Percentiles rank a stretch among this genome's conserved stretches.
Conservation (phyloP, 768 basidiomycete genomes). For the Auriscalpium vulgare region DNA sequence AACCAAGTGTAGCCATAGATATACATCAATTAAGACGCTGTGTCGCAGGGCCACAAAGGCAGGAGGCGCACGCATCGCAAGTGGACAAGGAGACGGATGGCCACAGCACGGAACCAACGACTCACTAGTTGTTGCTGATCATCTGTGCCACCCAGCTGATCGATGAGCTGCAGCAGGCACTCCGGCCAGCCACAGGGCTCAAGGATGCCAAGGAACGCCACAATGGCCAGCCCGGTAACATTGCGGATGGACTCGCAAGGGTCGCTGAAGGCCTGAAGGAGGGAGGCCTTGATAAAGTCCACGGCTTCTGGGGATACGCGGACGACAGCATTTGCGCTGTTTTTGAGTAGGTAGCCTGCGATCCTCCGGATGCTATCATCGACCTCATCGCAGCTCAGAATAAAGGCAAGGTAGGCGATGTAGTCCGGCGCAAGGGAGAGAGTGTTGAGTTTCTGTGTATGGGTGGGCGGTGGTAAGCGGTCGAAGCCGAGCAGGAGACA, state of each 20-base stretch:
- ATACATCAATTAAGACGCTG: too few relatives aligned
- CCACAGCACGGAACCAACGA: neutral
- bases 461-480: slow-evolving; percentile 15
- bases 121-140: slow-evolving; percentile 79
- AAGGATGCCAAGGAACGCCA: slow-evolving; percentile 77
- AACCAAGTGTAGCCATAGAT: neutral
- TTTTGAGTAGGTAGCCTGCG: slow-evolving; percentile 95
- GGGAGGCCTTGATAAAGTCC: slow-evolving; percentile 64
- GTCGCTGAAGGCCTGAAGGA: slow-evolving; percentile 78
- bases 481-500: slow-evolving; percentile 12
- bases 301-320: slow-evolving; percentile 58
- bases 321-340: slow-evolving; percentile 77
- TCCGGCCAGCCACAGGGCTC: slow-evolving; percentile 95
- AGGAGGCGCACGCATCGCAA: too few relatives aligned
- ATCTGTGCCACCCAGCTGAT: slow-evolving; percentile 70
- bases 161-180: slow-evolving; percentile 79
- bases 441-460: slow-evolving; percentile 72
- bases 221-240: slow-evolving; percentile 89
- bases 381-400: slow-evolving; percentile 79
- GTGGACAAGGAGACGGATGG: too few relatives aligned
- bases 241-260: slow-evolving; percentile 82
- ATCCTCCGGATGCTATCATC: slow-evolving; percentile 92
- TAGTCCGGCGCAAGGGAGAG: slow-evolving; percentile 95
- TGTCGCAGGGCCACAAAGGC: too few relatives aligned
- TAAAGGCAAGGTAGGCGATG: slow-evolving; percentile 91